These are phyloP conservation scores for Pholiota molesta DNA, from an alignment of 768 basidiomycete genomes.

Conservation along the genomic window DNA sequence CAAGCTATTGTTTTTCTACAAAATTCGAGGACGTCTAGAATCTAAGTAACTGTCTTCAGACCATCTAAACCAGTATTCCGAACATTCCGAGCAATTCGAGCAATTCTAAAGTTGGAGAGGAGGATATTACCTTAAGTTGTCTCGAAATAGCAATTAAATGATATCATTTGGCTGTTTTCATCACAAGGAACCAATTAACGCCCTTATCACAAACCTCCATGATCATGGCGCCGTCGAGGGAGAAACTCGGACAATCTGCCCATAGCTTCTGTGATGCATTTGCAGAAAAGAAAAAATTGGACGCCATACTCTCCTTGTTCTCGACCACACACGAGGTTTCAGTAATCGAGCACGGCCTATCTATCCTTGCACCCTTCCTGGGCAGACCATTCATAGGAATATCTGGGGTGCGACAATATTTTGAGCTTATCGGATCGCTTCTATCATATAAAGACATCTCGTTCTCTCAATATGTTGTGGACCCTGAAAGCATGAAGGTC, in stretches of 20 bases:
- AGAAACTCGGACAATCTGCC: conserved; percentile 45
- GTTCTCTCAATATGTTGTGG: conserved; percentile 60
- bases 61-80: no score
- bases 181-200: neutral
- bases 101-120: no score
- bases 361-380: conserved; percentile 60
- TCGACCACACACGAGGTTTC: conserved; percentile 45
- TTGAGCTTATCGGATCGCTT: conserved; percentile 45
- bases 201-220: neutral
- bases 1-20: no score
- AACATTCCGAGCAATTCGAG: no score
- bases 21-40: no score
- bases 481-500: conserved; percentile 51
- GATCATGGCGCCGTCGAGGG: conserved; percentile 29
- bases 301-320: conserved; percentile 53
- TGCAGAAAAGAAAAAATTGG: conserved; percentile 41
- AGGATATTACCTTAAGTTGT: no score
- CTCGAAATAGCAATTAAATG: neutral
- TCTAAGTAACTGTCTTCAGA: no score
- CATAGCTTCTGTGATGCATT: conserved; percentile 56
- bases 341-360: conserved; percentile 59
- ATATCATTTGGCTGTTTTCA: neutral
- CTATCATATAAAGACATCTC: conserved; percentile 53
- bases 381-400: conserved; percentile 51
- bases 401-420: conserved; percentile 49